Conservation (phyloP, 495 filamentous ascomycete genomes). For the Amphirosellinia nigrospora region DNA sequence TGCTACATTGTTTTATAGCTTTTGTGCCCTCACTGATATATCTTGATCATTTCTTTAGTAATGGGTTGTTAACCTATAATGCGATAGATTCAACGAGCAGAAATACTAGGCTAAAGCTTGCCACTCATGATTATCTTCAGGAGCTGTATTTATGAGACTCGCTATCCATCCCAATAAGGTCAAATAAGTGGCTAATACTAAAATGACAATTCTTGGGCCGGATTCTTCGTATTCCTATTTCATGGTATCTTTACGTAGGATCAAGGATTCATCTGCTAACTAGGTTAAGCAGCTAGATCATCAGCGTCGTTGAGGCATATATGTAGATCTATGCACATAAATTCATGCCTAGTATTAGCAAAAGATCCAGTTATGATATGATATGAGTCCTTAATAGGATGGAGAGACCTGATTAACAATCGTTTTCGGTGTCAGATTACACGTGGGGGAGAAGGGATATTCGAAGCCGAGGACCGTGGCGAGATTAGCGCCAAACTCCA, state of each 20-base stretch:
- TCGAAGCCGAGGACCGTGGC: constrained; percentile 82
- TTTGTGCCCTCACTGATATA: neutral
- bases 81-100: constrained; percentile 29
- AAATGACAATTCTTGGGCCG: neutral
- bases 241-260: neutral
- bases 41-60: neutral
- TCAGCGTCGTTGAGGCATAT: constrained; percentile 89
- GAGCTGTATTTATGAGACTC: constrained; percentile 77
- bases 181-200: constrained; percentile 16
- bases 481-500: constrained; percentile 53
- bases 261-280: neutral
- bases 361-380: neutral
- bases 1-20: neutral
- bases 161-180: constrained; percentile 58
- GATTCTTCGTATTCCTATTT: neutral
- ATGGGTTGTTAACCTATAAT: neutral
- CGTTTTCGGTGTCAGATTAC: constrained; percentile 51
- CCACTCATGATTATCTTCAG: neutral
- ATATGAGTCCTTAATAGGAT: neutral
- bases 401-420: neutral
- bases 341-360: neutral
- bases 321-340: constrained; percentile 1
- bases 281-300: constrained; percentile 49
- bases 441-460: constrained; percentile 79
- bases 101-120: constrained; percentile 54